A percentile compares a stretch with the other conserved stretches of the same genome.
These are phyloP conservation scores for Sporothrix globosa DNA, from an alignment of 2,329 filamentous ascomycete genomes.

Conservation along the genomic window DNA sequence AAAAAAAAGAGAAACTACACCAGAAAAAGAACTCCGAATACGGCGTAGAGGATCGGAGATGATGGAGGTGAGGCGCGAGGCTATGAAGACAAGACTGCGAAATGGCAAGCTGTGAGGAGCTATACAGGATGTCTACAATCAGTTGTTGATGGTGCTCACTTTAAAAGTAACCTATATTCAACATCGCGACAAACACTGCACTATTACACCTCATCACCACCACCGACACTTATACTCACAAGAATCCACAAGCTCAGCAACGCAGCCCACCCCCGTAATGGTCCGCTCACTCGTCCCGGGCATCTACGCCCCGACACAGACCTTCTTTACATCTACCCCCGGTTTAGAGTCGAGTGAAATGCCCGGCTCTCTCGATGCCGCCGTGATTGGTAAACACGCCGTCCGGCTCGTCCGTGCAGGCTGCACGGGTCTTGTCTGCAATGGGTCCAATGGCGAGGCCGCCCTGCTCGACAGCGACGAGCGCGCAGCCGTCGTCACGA, in stretches of 20 bases:
- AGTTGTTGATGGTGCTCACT: background rate
- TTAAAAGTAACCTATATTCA: background rate
- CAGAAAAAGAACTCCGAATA: conserved; percentile 2
- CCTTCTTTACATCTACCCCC: background rate
- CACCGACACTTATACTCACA: too few relatives aligned
- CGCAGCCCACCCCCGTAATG: background rate
- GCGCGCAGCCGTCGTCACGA: conserved; percentile 71
- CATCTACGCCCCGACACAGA: conserved; percentile 30
- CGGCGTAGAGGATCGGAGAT: conserved; percentile 1
- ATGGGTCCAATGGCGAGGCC: conserved; percentile 89
- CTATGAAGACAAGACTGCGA: background rate
- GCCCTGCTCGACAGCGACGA: conserved; percentile 77
- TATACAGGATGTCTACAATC: background rate
- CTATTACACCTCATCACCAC: too few relatives aligned
- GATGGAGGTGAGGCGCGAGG: background rate
- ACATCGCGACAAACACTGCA: too few relatives aligned
- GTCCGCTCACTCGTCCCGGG: conserved; percentile 16
- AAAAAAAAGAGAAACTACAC: background rate
- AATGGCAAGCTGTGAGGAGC: background rate
- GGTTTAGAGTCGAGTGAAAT: conserved; percentile 42
- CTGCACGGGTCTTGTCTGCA: conserved; percentile 78
- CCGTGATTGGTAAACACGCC: conserved; percentile 76
- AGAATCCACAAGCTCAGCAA: too few relatives aligned
- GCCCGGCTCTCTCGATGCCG: conserved; percentile 81
- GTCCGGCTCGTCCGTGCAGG: conserved; percentile 75